Percentiles rank a stretch among this genome's conserved stretches.
Conservation (phyloP, 306 rosid genomes). For the Albizia julibrissin region DNA sequence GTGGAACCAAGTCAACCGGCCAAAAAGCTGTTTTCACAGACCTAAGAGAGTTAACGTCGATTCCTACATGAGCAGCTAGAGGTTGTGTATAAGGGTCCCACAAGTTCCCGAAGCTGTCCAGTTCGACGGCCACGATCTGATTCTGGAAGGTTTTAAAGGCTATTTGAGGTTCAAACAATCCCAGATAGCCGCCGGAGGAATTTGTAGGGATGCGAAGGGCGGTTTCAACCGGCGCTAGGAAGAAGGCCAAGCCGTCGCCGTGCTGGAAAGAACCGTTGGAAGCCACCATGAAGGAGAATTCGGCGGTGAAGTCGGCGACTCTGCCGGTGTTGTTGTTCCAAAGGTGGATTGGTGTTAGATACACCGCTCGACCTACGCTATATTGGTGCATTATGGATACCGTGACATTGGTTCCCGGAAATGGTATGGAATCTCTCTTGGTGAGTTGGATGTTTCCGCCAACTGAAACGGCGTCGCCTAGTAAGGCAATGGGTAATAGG, state of each 20-base stretch:
- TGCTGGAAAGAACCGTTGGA: neutral
- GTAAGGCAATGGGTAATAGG: neutral
- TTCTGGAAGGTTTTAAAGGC: slow-evolving; percentile 24
- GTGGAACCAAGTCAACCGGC: neutral
- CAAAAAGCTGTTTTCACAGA: neutral
- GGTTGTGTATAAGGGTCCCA: slow-evolving; percentile 49
- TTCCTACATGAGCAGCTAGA: slow-evolving; percentile 45
- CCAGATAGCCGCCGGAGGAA: slow-evolving; percentile 34
- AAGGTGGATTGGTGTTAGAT: slow-evolving; percentile 6
- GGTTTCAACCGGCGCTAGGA: slow-evolving; percentile 41
- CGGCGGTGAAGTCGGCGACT: slow-evolving; percentile 4
- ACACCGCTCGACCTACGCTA: slow-evolving; percentile 19
- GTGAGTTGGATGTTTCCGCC: slow-evolving; percentile 13
- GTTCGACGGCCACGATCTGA: slow-evolving; percentile 50
- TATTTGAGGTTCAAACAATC: slow-evolving; percentile 29
- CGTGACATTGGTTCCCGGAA: neutral
- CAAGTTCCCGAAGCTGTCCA: slow-evolving; percentile 40
- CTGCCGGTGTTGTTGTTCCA: neutral
- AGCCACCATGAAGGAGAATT: slow-evolving; percentile 23
- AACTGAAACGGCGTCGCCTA: slow-evolving; percentile 3
- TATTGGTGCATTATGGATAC: neutral
- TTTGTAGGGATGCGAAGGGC: slow-evolving; percentile 27
- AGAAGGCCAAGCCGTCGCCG: slow-evolving; percentile 61
- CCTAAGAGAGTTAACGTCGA: slow-evolving; percentile 38
- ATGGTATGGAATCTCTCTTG: neutral